phyloP scores from a whole-genome alignment of 345 rosid genomes.

The Bruguiera gymnorhiza region DNA sequence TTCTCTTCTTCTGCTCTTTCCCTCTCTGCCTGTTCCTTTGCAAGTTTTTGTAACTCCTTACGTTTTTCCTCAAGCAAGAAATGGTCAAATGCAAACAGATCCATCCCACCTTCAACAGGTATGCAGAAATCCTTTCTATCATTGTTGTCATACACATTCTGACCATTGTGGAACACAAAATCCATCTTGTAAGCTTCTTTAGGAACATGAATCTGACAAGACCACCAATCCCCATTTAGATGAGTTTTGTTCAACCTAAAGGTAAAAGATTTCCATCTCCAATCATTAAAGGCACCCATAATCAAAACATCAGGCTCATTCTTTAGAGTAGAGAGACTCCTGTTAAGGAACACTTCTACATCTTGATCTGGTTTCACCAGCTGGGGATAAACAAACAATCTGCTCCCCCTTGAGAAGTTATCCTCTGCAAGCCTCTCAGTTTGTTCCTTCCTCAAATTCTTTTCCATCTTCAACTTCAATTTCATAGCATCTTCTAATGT shows the following conservation, averaged over 20 bases:
- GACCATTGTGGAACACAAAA: slow-evolving; percentile 85
- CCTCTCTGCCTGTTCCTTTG: slow-evolving; percentile 73
- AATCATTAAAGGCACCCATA: slow-evolving; percentile 90
- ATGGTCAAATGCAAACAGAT: slow-evolving; percentile 68
- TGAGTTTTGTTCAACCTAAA: slow-evolving; percentile 58
- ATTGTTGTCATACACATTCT: slow-evolving; percentile 73
- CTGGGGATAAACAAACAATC: slow-evolving; percentile 66
- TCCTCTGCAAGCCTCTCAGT: slow-evolving; percentile 59
- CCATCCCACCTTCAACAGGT: slow-evolving; percentile 70
- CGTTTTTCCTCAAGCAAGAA: slow-evolving; percentile 80
- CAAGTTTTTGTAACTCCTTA: slow-evolving; percentile 68
- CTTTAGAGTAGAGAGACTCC: slow-evolving; percentile 51
- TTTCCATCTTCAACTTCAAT: slow-evolving; percentile 31
- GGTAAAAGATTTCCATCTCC: slow-evolving; percentile 87
- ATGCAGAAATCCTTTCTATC: slow-evolving; percentile 62
- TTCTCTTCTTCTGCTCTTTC: slow-evolving; percentile 71
- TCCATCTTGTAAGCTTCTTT: slow-evolving; percentile 87
- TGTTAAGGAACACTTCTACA: slow-evolving; percentile 69
- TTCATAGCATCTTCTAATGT: slow-evolving; percentile 32
- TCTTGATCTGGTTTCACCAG: slow-evolving; percentile 58
- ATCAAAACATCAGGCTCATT: slow-evolving; percentile 61
- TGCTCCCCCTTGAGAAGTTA: slow-evolving; percentile 40
- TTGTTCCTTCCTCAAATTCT: slow-evolving; percentile 33
- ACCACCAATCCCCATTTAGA: slow-evolving; percentile 81
- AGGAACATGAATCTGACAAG: slow-evolving; percentile 72